Percentiles rank a stretch among this genome's conserved stretches.
These are phyloP conservation scores for Omphalea diandra DNA, from an alignment of 441 rosid genomes.

Conservation along the genomic window DNA sequence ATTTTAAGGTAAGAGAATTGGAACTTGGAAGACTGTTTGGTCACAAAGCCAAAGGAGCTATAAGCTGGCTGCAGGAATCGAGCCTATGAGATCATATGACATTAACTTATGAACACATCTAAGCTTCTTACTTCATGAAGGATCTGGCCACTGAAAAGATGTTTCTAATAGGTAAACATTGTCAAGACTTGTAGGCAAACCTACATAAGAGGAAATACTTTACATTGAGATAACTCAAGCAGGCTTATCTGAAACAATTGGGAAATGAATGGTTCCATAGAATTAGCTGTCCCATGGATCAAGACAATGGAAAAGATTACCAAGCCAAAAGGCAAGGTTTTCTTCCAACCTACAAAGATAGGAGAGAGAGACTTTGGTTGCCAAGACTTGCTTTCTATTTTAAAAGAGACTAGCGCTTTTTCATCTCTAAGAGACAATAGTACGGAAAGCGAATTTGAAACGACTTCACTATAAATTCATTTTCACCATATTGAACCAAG, in stretches of 20 bases:
- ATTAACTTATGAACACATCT: neutral
- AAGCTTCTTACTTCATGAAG: too few relatives aligned
- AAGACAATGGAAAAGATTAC: neutral
- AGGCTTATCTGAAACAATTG: too few relatives aligned
- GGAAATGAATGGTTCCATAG: neutral
- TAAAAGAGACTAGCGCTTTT: too few relatives aligned
- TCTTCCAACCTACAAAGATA: neutral
- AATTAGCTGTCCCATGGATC: neutral
- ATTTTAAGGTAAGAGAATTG: too few relatives aligned
- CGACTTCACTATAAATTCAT: too few relatives aligned
- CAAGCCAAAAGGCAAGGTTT: neutral
- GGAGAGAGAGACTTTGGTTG: neutral
- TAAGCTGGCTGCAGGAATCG: neutral
- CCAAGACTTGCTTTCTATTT: neutral
- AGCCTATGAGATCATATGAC: too few relatives aligned
- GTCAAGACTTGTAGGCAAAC: neutral
- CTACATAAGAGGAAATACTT: neutral
- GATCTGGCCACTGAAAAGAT: neutral
- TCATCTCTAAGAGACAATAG: too few relatives aligned
- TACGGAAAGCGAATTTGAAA: too few relatives aligned
- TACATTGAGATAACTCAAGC: too few relatives aligned
- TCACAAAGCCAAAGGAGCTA: too few relatives aligned
- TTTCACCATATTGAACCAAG: too few relatives aligned
- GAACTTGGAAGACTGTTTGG: neutral
- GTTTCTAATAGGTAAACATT: neutral